Conservation (phyloP, 257 asterid species). For the Solanum pinnatisectum region DNA sequence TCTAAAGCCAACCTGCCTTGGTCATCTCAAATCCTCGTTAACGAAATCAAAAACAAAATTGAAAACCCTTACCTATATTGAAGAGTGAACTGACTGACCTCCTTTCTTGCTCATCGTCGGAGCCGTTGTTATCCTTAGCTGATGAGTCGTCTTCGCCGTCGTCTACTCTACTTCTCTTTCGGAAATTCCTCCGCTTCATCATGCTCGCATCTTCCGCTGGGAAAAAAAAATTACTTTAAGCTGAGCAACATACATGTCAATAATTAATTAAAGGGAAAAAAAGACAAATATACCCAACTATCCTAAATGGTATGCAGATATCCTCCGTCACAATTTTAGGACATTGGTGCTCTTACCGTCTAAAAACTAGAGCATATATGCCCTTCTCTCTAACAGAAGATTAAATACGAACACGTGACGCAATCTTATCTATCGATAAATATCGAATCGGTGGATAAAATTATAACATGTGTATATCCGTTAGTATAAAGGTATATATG, state of each 20-base stretch:
- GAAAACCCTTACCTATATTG: background rate
- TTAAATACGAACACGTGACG: no score
- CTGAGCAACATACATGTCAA: background rate
- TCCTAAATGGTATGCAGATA: no score
- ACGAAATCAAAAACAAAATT: background rate
- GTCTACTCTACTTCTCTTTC: constrained; percentile 49
- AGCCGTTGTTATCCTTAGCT: background rate
- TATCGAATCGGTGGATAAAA: no score
- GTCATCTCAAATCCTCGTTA: background rate
- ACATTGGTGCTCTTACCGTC: no score
- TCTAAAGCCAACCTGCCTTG: constrained; percentile 43
- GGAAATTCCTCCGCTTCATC: constrained; percentile 69
- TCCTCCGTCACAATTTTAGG: no score
- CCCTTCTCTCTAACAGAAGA: no score
- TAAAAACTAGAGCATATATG: no score
- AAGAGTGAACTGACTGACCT: constrained; percentile 4
- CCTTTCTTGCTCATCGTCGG: constrained; percentile 28
- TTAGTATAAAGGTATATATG: no score
- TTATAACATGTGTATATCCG: no score
- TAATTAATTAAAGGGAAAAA: no score
- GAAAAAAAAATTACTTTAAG: background rate
- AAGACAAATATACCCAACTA: no score
- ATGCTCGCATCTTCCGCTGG: background rate
- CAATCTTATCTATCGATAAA: no score
- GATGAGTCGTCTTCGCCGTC: constrained; percentile 30